phyloP scores from a whole-genome alignment of 2,329 filamentous ascomycete species.

The Sporothrix globosa region DNA sequence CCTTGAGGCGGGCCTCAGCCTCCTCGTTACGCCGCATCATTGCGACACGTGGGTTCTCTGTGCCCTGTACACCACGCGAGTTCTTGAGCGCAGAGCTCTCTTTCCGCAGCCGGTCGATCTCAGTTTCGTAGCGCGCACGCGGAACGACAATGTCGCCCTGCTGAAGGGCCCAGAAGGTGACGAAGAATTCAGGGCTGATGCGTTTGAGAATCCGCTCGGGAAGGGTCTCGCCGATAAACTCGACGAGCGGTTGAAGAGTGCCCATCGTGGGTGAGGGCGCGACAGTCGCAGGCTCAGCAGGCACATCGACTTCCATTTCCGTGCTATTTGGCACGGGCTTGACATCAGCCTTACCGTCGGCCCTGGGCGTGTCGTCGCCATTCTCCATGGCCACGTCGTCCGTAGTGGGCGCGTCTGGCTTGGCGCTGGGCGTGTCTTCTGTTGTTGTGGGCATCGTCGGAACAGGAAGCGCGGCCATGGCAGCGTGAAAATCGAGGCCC shows the following conservation, averaged over 20 bases:
- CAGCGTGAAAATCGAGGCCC: constrained; percentile 63
- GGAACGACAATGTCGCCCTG: constrained; percentile 80
- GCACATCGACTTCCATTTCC: constrained; percentile 43
- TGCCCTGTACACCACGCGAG: constrained; percentile 55
- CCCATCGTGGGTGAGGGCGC: constrained; percentile 50
- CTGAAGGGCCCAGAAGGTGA: constrained; percentile 89
- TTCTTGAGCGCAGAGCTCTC: constrained; percentile 68
- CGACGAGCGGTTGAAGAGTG: constrained; percentile 69
- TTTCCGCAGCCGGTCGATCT: constrained; percentile 69
- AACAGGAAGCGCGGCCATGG: constrained; percentile 45
- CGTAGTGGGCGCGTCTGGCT: neutral
- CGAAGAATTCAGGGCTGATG: constrained; percentile 79
- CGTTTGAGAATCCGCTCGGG: constrained; percentile 67
- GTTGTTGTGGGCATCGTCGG: neutral
- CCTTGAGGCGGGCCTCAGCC: constrained; percentile 68
- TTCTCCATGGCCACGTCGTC: constrained; percentile 11
- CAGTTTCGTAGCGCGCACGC: constrained; percentile 74
- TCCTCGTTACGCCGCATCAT: constrained; percentile 69
- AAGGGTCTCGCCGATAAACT: constrained; percentile 64
- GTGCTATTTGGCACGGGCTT: neutral
- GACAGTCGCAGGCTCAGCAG: constrained; percentile 32
- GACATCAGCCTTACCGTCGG: neutral
- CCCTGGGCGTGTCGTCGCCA: neutral
- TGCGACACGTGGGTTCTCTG: constrained; percentile 70
- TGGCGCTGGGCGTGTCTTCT: neutral